A percentile compares a stretch with the other conserved stretches of the same genome.
Conservation (phyloP, 768 basidiomycete genomes). For the Serendipita indica region DNA sequence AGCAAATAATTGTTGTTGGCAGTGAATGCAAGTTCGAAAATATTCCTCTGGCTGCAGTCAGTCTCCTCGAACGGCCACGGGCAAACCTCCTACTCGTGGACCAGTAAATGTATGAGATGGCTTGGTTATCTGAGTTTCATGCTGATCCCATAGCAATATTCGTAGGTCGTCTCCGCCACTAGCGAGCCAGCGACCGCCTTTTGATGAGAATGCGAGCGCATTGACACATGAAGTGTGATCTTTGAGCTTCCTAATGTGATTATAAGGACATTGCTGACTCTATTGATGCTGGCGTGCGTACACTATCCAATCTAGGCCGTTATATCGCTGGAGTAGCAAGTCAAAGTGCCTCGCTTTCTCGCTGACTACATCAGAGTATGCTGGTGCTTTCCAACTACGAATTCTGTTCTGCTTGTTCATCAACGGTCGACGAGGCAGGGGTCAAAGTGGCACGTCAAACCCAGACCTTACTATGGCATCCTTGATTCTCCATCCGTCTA, state of each 20-base stretch:
- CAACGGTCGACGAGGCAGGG: not conserved
- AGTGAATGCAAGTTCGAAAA: slow-evolving; percentile 59
- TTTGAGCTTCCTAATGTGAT: slow-evolving; percentile 20
- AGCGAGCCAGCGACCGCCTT: slow-evolving; percentile 45
- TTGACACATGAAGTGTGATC: slow-evolving; percentile 54
- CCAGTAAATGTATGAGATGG: slow-evolving; percentile 34
- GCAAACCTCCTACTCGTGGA: slow-evolving; percentile 26
- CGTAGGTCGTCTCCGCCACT: slow-evolving; percentile 53
- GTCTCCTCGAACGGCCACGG: not conserved
- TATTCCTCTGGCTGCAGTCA: slow-evolving; percentile 36
- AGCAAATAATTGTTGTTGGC: slow-evolving; percentile 46
- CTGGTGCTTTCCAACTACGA: not conserved
- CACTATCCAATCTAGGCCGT: not conserved
- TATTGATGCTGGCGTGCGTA: not conserved
- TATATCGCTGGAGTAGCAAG: not conserved
- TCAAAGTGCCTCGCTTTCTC: not conserved
- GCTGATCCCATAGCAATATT: slow-evolving; percentile 51
- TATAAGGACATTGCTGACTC: no score
- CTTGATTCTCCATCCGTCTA: not conserved
- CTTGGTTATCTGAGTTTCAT: slow-evolving; percentile 37
- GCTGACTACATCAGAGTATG: not conserved
- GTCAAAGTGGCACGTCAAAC: not conserved
- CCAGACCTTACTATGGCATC: not conserved
- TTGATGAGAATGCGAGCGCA: slow-evolving; percentile 43
- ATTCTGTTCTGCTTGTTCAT: not conserved